Evolutionary conservation across 495 filamentous ascomycete species (phyloP).

Genomic region (Hyaloscypha finlandica): DNA sequence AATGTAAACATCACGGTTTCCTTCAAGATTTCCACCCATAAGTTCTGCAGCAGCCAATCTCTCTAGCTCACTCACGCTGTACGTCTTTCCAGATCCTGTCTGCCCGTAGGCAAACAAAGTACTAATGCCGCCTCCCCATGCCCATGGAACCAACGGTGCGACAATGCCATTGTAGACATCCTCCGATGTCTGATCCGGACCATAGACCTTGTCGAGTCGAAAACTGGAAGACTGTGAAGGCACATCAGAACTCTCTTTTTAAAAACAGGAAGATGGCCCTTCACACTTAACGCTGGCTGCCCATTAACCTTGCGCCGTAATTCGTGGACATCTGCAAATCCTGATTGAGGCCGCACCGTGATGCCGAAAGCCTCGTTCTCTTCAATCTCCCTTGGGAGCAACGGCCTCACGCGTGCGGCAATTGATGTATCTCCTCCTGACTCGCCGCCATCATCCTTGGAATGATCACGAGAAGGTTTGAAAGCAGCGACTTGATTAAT

Average conservation of each 20-base stretch:
- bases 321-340: too few relatives aligned
- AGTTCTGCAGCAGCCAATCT: constrained; percentile 33
- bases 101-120: constrained; percentile 43
- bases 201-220: background rate
- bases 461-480: too few relatives aligned
- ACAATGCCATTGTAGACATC: constrained; percentile 31
- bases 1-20: constrained; percentile 34
- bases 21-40: constrained; percentile 32
- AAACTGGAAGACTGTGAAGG: constrained; percentile 1
- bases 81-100: constrained; percentile 34
- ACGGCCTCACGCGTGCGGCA: too few relatives aligned
- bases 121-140: constrained; percentile 37
- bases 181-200: constrained; percentile 17
- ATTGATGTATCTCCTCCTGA: too few relatives aligned
- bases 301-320: too few relatives aligned
- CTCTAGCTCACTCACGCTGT: constrained; percentile 30
- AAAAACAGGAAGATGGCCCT: too few relatives aligned
- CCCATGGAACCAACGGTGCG: constrained; percentile 32
- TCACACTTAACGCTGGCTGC: too few relatives aligned
- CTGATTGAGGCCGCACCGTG: too few relatives aligned
- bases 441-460: too few relatives aligned
- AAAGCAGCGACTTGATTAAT: too few relatives aligned
- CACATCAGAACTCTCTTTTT: background rate
- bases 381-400: too few relatives aligned
- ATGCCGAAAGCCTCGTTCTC: too few relatives aligned